Base-by-base conservation (phyloP, 441 rosid genomes). In the Melastoma candidum region DNA sequence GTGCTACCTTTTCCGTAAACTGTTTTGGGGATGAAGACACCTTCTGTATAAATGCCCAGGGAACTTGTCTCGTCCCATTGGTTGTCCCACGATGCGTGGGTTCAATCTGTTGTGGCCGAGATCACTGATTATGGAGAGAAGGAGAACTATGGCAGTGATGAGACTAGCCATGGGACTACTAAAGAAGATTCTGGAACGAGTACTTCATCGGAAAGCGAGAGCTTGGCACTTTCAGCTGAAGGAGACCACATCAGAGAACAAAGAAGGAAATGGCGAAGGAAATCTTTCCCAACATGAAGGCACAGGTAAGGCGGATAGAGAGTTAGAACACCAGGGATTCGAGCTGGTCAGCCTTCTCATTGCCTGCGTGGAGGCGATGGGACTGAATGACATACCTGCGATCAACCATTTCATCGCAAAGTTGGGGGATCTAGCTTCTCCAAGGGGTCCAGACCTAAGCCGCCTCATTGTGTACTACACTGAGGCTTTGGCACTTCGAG, bases 301-400 rank as follows among this genome's bases (percentile, higher is more conserved):
- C 3, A 17, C 66, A 11, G 17, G 67, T 22, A 17, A 61, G 46
- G 76, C 67, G 66, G 71, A 67, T 24, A 54, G 74, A 41, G 68
- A 60, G n/a, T 75, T 67, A 52, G 82, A 77, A 53, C 75, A 69
- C 64, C 68, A 71, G 27, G 96, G 76, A 32, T 73, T 85, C 29
- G 97, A 92, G 83, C 83, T 92, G 32, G 76, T 92, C 12, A 71
- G 78, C 67, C 63, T 88, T 47, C 79, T 92, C 11, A 74, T 78
- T 1, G 82, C 82, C 36, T 82, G 92, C 47, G 84, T 88, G 47
- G 98, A 92, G 60, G 95, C 97, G 4, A 84, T 92, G 65, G 78
- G 81, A 45, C 59, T 86, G 14, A 81, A 74, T 67, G 81, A 85
- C 67, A 74, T 92, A 54, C 68, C 81, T 0, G 80, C 70, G 13